A percentile compares a stretch with the other conserved stretches of the same genome.
phyloP scores from a whole-genome alignment of 2,329 filamentous ascomycete genomes.

The Epichloe festucae region DNA sequence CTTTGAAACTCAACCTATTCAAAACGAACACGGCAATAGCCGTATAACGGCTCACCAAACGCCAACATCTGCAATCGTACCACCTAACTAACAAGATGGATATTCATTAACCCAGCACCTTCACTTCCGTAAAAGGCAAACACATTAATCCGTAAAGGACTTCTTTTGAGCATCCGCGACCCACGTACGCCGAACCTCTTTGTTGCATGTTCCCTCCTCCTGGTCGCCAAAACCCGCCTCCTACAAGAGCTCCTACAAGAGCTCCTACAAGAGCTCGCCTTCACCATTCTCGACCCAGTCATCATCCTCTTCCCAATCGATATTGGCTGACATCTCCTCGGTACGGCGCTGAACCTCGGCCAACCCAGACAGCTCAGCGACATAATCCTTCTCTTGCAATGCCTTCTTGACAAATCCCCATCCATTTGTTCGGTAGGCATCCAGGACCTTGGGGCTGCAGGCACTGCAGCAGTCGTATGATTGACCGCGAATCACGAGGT shows the following conservation, averaged over 20 bases:
- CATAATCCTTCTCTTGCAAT: constrained; percentile 62
- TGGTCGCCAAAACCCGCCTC: not conserved
- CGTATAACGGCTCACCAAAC: not conserved
- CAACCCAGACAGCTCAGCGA: constrained; percentile 62
- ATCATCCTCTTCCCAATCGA: constrained; percentile 51
- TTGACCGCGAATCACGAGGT: constrained; percentile 57
- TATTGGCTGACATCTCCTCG: constrained; percentile 34
- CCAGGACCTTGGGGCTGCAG: constrained; percentile 58
- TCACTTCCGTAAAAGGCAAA: no score
- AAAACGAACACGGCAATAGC: not conserved
- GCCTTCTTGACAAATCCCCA: constrained; percentile 71
- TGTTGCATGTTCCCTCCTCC: not conserved
- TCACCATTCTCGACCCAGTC: constrained; percentile 37
- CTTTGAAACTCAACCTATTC: not conserved
- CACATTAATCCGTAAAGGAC: no score
- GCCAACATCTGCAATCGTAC: not conserved
- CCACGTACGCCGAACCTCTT: not conserved
- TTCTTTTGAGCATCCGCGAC: not conserved
- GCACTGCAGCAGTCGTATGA: constrained; percentile 74
- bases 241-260: constrained; percentile 28
- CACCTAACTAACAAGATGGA: not conserved
- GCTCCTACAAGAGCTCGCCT: constrained; percentile 34
- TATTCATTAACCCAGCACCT: not conserved
- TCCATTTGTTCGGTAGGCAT: constrained; percentile 51
- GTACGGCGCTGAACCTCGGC: constrained; percentile 55